Evolutionary conservation across 805 yeast species (phyloP), one percentile per base, ranked within the genome.

Genomic region (Vanderwaltozyma tropicalis): DNA sequence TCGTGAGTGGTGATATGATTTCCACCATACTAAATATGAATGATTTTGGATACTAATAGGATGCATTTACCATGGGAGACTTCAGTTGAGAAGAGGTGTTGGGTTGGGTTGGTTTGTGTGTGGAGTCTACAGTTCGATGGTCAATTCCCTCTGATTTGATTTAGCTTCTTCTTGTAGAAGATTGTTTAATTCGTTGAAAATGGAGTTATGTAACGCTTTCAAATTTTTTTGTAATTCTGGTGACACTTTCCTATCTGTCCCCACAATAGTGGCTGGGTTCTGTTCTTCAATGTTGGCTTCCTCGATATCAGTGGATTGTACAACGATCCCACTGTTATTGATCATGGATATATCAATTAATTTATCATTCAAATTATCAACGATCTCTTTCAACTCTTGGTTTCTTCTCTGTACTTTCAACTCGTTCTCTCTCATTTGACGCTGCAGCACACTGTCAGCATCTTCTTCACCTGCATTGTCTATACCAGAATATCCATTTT

Each of bases 271-370:
- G 25, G 25, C 10, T 22, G 7, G 19, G 27, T 14, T 9, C 22
- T 19, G 24, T 35, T 24, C 30, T 21, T 26, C 14, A 15, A 19
- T 5, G 13, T 30, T 12, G 8, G 21, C 17, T 18, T 33, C 32
- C 12, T 26, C 31, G 11, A 34, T 26, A 26, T 26, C 35, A 13
- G 13, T 34, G 17, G 30, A 29, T 38, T 34, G 53, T 4, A 52
- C 35, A 7, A 58, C 62, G 15, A 58, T 56, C 7, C 61, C 62
- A 37, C 62, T 56, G 38, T 57, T 55, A 34, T 52, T 55, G 18
- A 59, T 50, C 63, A 59, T 56, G 2, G 61, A 57, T n/a, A 59
- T 59, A 37, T 59, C 63, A 20, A 59, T 56, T 20, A 56, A 44
- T 33, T 52, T 56, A 38, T 57, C 63, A 28, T 57, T 59, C 16